Evolutionary conservation across 495 filamentous ascomycete species (phyloP), one percentile per base, ranked within the genome.

Genomic region (Hypomontagnella monticulosa): DNA sequence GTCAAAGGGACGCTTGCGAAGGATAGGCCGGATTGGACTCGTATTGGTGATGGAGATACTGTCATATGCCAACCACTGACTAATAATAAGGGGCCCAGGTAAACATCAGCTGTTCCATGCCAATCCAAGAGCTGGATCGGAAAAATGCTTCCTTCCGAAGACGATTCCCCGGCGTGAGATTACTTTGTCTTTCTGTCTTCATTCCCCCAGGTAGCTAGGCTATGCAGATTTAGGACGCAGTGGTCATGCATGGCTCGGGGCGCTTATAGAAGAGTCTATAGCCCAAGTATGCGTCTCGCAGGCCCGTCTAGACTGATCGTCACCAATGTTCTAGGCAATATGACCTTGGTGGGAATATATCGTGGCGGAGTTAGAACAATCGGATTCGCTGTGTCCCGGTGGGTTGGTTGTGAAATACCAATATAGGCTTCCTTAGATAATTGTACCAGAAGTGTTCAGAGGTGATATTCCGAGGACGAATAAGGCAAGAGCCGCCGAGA

Each of bases 311-410:
- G 15, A 14, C 14, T 33, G 8, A 36, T 52, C 38, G 20, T 8
- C 3, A 30, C 23, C 14, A 20, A 23, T 10, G 37, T 32, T 20
- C 27, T n/a, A 10, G 54, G 20, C 14, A 44, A 43, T 9, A 49
- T 5, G 27, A 11, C 12, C 9, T 4, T 53, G 33, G 40, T 48
- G 33, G 38, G 30, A 16, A 42, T 33, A 12, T 48, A 12, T 30
- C 8, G n/a, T 14, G 7, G 7, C 12, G 32, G 10, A 14, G 7
- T 43, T 8, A 40, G 15, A 9, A n/a, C 5, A 38, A 34, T 48
- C 38, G 34, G 19, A 65, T 30, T 32, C 10, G 44, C n/a, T 11
- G 47, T 40, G 36, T 12, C 27, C 59, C 58, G 23, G 43, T 20
- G 47, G 48, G 9, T 50, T 48, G 33, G 14, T 43, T 56, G 40